Evolutionary conservation across 371 early-diverging fungal genomes (phyloP), one percentile per base, ranked within the genome.

Genomic region (Blastocladiella emersonii): DNA sequence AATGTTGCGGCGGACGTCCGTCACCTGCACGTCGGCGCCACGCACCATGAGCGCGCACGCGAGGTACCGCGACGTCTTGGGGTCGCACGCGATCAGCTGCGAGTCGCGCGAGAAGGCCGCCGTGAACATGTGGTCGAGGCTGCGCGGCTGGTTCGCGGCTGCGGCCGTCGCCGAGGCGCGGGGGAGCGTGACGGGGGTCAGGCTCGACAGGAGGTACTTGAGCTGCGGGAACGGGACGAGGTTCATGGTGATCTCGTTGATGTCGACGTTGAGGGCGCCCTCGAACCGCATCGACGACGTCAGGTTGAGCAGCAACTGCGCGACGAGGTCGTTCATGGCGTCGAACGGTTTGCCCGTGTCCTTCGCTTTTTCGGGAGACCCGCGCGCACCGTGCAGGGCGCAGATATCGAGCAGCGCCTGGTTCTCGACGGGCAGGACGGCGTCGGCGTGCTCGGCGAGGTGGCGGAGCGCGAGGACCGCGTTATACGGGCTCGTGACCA

Each of bases 201-300:
- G 27, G 5, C 21, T 21, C 23, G 53, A 27, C 15, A 51, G 30
- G 13, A 51, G 30, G 53, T 51, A 51, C 63, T 77, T 80, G 25
- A 74, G 68, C 17, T 68, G 63, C 37, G 87, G 88, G 71, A 83
- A 88, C 21, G 88, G 88, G 30, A 87, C 84, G n/a, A 88, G 67
- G 66, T 88, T 88, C 4, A 85, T 85, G 41, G 77, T 82, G 67
- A 88, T 82, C 68, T 88, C 88, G 62, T 80, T 83, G 53, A 88
- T 74, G 71, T 88, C 88, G 2, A 88, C 85, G 68, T 88, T 88
- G 68, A 88, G 68, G 34, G 70, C 61, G 1, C 88, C 88, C 44
- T 77, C 75, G 68, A 88, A 88, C 45, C 88, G 64, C 70, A 84
- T 77, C 19, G 87, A 78, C 74, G 82, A 71, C 73, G 81, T 80